Conservation (phyloP, 805 yeast genomes). For the Candida caryicola region DNA sequence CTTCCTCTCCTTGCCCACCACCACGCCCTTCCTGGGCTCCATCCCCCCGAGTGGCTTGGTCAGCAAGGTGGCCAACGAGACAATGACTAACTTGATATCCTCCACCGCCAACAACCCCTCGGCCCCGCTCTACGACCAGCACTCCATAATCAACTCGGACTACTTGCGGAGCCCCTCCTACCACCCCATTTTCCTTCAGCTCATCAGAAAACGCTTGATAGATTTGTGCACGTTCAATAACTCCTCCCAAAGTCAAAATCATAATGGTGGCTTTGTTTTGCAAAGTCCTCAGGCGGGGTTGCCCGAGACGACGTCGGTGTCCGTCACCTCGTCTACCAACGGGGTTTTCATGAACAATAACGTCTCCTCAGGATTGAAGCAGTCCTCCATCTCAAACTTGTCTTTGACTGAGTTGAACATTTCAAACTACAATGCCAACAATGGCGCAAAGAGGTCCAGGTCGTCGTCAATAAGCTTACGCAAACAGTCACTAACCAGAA, state of each 20-base stretch:
- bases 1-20: slow-evolving; percentile 40
- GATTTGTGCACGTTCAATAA: slow-evolving; percentile 34
- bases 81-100: slow-evolving; percentile 26
- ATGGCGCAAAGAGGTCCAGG: slow-evolving; percentile 28
- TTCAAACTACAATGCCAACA: slow-evolving; percentile 21
- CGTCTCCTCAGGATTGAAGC: slow-evolving; percentile 20
- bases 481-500: slow-evolving; percentile 43
- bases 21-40: slow-evolving; percentile 43
- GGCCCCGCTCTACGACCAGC: slow-evolving; percentile 30
- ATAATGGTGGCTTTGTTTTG: background rate
- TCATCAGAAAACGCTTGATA: slow-evolving; percentile 39
- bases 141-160: slow-evolving; percentile 31
- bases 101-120: slow-evolving; percentile 13
- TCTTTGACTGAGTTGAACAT: slow-evolving; percentile 40
- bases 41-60: slow-evolving; percentile 46
- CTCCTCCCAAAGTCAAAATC: slow-evolving; percentile 4
- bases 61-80: slow-evolving; percentile 43
- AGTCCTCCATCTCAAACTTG: slow-evolving; percentile 40
- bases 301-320: slow-evolving; percentile 25
- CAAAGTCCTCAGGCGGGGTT: slow-evolving; percentile 9
- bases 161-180: slow-evolving; percentile 27
- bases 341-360: slow-evolving; percentile 11
- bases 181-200: slow-evolving; percentile 40
- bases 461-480: slow-evolving; percentile 37
- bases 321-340: slow-evolving; percentile 14